These are phyloP conservation scores for Cyamopsis tetragonoloba DNA, from an alignment of 306 rosid genomes.

Conservation along the genomic window DNA sequence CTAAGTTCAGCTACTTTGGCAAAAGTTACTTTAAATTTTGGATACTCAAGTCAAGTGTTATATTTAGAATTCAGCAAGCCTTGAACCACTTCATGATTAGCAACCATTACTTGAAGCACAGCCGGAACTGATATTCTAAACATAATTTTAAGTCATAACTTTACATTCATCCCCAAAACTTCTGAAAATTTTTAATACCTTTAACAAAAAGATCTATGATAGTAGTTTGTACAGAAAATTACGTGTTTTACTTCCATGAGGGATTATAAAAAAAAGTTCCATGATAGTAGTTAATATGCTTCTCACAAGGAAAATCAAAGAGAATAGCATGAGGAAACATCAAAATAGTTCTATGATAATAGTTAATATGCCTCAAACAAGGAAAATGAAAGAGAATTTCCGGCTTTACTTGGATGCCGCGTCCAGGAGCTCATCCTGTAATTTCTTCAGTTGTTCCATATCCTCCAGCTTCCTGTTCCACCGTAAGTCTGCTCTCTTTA, in stretches of 20 bases:
- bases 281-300: neutral
- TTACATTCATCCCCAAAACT: neutral
- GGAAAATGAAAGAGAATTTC: neutral
- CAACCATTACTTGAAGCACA: neutral
- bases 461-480: conserved; percentile 78
- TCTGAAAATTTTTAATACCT: neutral
- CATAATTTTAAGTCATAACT: neutral
- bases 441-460: conserved; percentile 61
- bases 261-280: neutral
- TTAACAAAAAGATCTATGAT: neutral
- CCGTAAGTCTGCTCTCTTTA: conserved; percentile 85
- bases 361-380: neutral
- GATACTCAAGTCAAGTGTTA: neutral
- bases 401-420: conserved; percentile 69
- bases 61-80: conserved; percentile 8
- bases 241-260: neutral
- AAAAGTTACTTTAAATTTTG: neutral
- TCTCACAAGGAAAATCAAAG: neutral
- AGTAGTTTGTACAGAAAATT: neutral
- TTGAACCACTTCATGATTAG: conserved; percentile 5
- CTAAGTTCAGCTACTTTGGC: neutral
- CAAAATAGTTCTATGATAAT: neutral
- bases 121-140: neutral
- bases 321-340: neutral
- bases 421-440: conserved; percentile 76